Evolutionary conservation across 176 grass and related monocot genomes (phyloP).

Genomic region (Otatea glauca): DNA sequence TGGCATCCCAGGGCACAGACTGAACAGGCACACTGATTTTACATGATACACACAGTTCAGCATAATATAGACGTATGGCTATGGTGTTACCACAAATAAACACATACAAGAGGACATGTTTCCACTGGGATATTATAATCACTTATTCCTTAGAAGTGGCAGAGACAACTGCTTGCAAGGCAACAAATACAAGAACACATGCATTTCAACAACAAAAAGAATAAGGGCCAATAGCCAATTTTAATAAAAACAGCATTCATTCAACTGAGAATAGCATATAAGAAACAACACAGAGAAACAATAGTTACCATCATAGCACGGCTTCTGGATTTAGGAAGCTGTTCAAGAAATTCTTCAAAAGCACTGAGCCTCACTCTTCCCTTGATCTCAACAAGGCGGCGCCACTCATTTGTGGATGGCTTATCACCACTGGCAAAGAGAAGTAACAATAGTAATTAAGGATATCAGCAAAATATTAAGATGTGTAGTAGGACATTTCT

Average conservation of each 20-base stretch:
- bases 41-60: conserved; percentile 9
- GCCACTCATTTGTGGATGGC: conserved; percentile 74
- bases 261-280: conserved; percentile 1
- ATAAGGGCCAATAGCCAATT: not conserved
- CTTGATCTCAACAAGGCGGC: conserved; percentile 74
- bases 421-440: conserved; percentile 70
- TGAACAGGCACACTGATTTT: not conserved
- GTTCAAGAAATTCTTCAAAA: conserved; percentile 77
- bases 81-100: conserved; percentile 19
- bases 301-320: conserved; percentile 68
- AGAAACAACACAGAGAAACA: conserved; percentile 12
- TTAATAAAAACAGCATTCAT: not conserved
- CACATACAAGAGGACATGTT: conserved; percentile 26
- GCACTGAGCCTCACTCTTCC: conserved; percentile 66
- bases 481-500: conserved; percentile 26
- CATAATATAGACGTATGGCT: not conserved
- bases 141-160: not conserved
- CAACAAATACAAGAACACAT: conserved; percentile 9
- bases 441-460: not conserved
- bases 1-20: not conserved
- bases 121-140: conserved; percentile 13
- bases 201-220: conserved; percentile 3
- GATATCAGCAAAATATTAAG: conserved; percentile 10
- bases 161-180: conserved; percentile 14
- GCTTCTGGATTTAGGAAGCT: conserved; percentile 70